Percentiles rank a stretch among this genome's conserved stretches.
These are phyloP conservation scores for Olyra latifolia DNA, from an alignment of 176 grass and related monocot genomes.

Conservation along the genomic window DNA sequence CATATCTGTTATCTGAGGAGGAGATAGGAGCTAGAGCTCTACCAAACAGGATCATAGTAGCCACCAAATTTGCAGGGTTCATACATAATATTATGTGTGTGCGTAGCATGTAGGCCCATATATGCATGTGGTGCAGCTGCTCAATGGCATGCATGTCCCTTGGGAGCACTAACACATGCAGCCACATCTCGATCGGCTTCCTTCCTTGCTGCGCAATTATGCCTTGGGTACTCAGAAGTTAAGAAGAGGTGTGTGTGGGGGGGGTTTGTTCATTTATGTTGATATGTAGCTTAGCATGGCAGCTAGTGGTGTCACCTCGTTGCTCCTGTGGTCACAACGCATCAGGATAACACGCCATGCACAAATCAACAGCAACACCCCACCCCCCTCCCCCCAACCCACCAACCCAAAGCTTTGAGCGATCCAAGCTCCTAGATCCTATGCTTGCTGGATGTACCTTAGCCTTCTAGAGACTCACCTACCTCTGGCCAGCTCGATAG, in stretches of 20 bases:
- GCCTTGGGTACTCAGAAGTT: conserved; percentile 53
- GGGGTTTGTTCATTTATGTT: too few relatives aligned
- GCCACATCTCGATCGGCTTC: not conserved
- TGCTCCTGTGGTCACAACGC: conserved; percentile 45
- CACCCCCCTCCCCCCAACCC: not conserved
- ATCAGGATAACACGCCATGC: conserved; percentile 19
- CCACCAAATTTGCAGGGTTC: not conserved
- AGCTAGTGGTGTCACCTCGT: conserved; percentile 50
- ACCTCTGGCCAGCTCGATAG: not conserved
- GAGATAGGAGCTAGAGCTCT: too few relatives aligned
- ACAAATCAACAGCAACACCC: not conserved
- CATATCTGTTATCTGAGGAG: too few relatives aligned
- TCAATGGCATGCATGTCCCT: not conserved
- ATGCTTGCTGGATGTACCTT: not conserved
- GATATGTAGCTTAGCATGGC: conserved; percentile 9
- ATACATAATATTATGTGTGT: too few relatives aligned
- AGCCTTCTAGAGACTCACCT: not conserved
- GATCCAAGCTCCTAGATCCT: not conserved
- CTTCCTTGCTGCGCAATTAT: conserved; percentile 1
- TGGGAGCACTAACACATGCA: not conserved
- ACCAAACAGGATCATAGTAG: too few relatives aligned
- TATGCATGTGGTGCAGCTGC: not conserved
- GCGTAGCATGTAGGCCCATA: conserved; percentile 15
- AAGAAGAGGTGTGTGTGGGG: too few relatives aligned
- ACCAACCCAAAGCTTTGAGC: conserved; percentile 11